Base-by-base conservation (phyloP, 2,329 filamentous ascomycete species). In the Sclerotinia subarctica region DNA sequence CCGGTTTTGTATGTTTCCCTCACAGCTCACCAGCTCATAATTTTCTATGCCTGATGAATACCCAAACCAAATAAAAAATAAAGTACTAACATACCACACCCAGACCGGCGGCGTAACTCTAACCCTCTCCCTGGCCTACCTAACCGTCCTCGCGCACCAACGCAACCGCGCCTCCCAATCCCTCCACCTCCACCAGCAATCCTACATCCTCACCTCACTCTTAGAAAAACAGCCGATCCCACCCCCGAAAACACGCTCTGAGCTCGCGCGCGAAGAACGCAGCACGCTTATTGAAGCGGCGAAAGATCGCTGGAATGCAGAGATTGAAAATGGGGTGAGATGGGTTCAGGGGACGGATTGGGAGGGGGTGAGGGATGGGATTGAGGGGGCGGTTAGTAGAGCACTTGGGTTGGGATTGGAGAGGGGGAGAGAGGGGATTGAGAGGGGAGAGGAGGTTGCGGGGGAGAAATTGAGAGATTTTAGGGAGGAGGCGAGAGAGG, bases 291-390 rank as follows among this genome's bases (percentile, higher is more conserved):
- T 88, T 66, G 90, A 93, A 76, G 81, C 86, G 47, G 83, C 89
- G 74, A 94, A 94, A 81, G 89, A 91, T 75, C 82, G 86, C 69
- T 94, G 91, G 91, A 94, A 95, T 78, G 79, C 84, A 63, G 91
- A 94, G 78, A 79, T 94, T 47, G 85, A 90, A 77, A 82, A 83
- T 70, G 83, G 89, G 64, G 89, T 90, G 67, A 83, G 82, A 69
- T 89, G 86, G 83, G 85, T 87, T 68, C 87, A 93, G 79, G 83
- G 80, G 46, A 87, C 85, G 70, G 86, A 90, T 77, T 92, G 89
- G 89, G 79, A 82, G 60, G 83, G 83, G 64, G 83, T 88, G 66
- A 83, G 88, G 66, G 85, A 89, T 71, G 82, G 80, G 2, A 79
- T 87, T 72, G 88, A 90, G 77, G 80, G 80, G 19, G 77, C 78